Base-by-base conservation (phyloP, 2,329 filamentous ascomycete species). In the Coniochaeta pulveracea region DNA sequence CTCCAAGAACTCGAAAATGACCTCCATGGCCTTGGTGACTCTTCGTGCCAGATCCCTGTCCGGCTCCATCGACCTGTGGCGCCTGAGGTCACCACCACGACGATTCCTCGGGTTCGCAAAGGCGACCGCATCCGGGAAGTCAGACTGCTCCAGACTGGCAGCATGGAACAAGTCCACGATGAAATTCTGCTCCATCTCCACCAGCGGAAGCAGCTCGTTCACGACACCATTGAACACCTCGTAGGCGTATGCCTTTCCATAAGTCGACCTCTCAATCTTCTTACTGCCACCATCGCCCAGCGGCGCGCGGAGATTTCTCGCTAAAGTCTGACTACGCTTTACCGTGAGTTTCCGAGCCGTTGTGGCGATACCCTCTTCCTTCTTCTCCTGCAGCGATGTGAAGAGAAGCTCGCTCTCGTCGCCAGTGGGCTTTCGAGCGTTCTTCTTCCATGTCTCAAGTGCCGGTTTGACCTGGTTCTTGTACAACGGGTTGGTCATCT, bases 131-230 rank as follows among this genome's bases (percentile, higher is more conserved):
- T 96, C 91, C 2, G 81, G 69, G 50, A 95, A 96, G 50, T 95
- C 88, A 11, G 72, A 59, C 22, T 76, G 79, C 47, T 86, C 80
- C 18, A 89, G 66, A 2, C 85, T 93, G n/a, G 81, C 84, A 17
- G 91, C 76, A 47, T 96, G 89, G 69, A 96, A 96, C 55, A 95
- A 91, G 45, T 93, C 85, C n/a, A 94, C 78, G 31, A 95, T 67
- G 51, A 96, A 98, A 51, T 95, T 96, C 54, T 98, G 89, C 57
- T 98, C 91, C 54, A 89, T 88, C 45, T 85, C 79, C 37, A 95
- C 77, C 36, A 93, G 68, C 5, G 81, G 84, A 27, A 88, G 61
- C 42, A 91, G 73, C 47, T 95, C 85, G 37, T 91, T 81, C 40
- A 95, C 60, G 10, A 85, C 76, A 23, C 77, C 78, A 1, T 75